These are phyloP conservation scores for Brassica napus DNA, from an alignment of 345 rosid genomes.

Conservation along the genomic window DNA sequence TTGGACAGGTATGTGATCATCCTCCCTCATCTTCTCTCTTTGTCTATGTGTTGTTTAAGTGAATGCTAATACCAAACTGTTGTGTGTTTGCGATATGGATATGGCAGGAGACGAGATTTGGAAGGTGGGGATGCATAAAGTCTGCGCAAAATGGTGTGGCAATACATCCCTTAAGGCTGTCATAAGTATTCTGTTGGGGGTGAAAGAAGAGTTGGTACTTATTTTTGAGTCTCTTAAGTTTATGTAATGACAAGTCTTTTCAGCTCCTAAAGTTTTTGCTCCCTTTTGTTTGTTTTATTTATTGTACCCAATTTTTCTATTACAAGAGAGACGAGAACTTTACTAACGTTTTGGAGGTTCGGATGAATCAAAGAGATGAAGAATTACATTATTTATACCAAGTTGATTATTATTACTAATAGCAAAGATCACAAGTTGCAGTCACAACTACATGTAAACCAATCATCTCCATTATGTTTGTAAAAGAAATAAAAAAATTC, in stretches of 20 bases:
- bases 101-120: slow-evolving; percentile 85
- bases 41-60: not conserved
- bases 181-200: slow-evolving; percentile 34
- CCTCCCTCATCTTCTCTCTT: not conserved
- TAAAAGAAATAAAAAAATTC: too few relatives aligned
- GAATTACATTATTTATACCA: too few relatives aligned
- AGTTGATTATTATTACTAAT: too few relatives aligned
- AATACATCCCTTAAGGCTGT: slow-evolving; percentile 63
- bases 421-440: too few relatives aligned
- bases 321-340: not conserved
- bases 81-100: slow-evolving; percentile 5
- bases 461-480: not conserved
- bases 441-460: not conserved
- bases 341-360: slow-evolving; percentile 10
- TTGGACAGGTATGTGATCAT: slow-evolving; percentile 66
- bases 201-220: slow-evolving; percentile 9
- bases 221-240: slow-evolving; percentile 22
- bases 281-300: slow-evolving; percentile 5
- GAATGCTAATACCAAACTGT: slow-evolving; percentile 1
- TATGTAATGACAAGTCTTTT: slow-evolving; percentile 18
- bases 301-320: slow-evolving; percentile 14
- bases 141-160: slow-evolving; percentile 76
- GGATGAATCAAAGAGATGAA: slow-evolving; percentile 14
- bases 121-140: slow-evolving; percentile 77
- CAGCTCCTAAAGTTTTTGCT: slow-evolving; percentile 22